Base-by-base conservation (phyloP, 164 flowering plant species). In the Dillenia suffruticosa region DNA sequence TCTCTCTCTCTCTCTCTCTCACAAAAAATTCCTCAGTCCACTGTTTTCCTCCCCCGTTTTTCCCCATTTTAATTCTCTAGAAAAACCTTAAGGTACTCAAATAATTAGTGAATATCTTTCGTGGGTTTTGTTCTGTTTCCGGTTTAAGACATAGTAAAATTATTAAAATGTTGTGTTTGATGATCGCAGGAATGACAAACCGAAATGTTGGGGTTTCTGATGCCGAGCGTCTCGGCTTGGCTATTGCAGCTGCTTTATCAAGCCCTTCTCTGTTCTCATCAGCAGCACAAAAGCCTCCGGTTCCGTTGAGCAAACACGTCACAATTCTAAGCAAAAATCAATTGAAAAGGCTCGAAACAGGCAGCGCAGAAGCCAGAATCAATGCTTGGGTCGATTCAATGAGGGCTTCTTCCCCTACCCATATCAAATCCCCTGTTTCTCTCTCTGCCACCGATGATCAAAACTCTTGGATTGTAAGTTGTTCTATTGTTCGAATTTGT, bases 321-420 rank as follows among this genome's bases (percentile, higher is more conserved):
- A 40, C 76, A 64, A 64, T 74, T 49, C 58, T 83, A 12, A 62
- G 77, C 58, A 76, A 73, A 61, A 76, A 67, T 54, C 57, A 75
- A 8, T 15, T 69, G 32, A 73, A 80, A 61, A 81, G 74, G 53
- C 62, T 81, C 46, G 93, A 85, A 26, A 76, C 68, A 47, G 73
- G 52, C 24, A 69, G 54, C 13, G 58, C 48, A 0, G 81, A 72
- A 1, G 71, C 63, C 0, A 73, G 80, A 64, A 66, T 83, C 63
- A 83, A 72, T 68, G 68, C 86, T 6, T 87, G 87, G 89, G 78
- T 84, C 15, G 97, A 89, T 46, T 79, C 98, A n/a, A 90, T 93
- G 96, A 83, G 75, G 54, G 88, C 85, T 56, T 86, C 88, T 2
- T 86, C 91, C 4, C 91, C 91, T 2, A 79, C 89, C 32, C 76